Conservation (phyloP, 2,329 filamentous ascomycete species). For the Raffaelea albimanens region DNA sequence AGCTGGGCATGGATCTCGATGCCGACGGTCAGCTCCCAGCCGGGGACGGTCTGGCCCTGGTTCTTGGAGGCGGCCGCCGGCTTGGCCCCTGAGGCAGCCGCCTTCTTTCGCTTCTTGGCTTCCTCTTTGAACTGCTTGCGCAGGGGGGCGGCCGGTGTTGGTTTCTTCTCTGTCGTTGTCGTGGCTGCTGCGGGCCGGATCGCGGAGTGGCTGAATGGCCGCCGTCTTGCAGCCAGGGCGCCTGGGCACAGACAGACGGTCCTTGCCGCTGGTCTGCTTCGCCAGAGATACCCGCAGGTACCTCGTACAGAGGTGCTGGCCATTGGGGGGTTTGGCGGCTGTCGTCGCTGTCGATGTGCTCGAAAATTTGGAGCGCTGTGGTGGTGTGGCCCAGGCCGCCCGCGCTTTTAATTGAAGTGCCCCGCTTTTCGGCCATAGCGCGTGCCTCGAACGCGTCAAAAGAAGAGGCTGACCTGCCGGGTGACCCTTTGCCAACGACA, state of each 20-base stretch:
- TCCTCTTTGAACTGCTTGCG: constrained; percentile 67
- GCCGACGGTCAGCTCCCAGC: constrained; percentile 91
- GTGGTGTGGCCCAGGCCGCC: neutral
- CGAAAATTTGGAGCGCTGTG: too few relatives aligned
- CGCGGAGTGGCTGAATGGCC: neutral
- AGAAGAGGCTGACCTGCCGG: neutral
- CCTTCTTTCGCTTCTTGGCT: constrained; percentile 42
- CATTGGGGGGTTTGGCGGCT: too few relatives aligned
- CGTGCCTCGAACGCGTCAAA: neutral
- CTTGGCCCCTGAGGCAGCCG: constrained; percentile 28
- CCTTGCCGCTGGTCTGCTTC: neutral
- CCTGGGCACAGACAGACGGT: neutral
- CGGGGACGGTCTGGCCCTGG: constrained; percentile 43
- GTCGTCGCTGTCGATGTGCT: too few relatives aligned
- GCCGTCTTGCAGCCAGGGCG: neutral
- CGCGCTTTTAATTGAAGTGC: too few relatives aligned
- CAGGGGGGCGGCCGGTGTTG: constrained; percentile 35
- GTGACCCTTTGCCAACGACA: too few relatives aligned
- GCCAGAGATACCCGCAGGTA: neutral
- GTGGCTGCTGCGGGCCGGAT: neutral
- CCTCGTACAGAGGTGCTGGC: neutral
- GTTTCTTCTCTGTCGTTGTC: neutral
- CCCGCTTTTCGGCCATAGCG: too few relatives aligned
- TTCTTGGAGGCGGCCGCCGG: too few relatives aligned
- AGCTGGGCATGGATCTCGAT: constrained; percentile 97